A percentile compares a stretch with the other conserved stretches of the same genome.
Conservation (phyloP, 768 basidiomycete species). For the Phylloporus sp. region DNA sequence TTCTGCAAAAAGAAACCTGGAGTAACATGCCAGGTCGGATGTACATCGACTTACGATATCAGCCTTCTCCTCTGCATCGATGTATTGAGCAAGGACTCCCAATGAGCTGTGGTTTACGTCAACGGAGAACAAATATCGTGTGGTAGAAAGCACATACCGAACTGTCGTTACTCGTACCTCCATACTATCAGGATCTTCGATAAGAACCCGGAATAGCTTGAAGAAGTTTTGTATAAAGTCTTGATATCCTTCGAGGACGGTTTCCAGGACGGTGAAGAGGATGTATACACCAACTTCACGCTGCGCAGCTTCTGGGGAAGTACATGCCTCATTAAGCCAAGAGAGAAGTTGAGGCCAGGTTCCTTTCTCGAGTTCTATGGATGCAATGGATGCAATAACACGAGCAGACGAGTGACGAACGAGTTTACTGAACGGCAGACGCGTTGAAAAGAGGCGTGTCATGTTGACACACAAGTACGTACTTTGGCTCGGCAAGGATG, state of each 20-base stretch:
- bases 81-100: conserved; percentile 90
- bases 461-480: conserved; percentile 23
- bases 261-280: conserved; percentile 87
- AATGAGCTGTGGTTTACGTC: conserved; percentile 52
- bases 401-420: conserved; percentile 93
- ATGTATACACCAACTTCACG: conserved; percentile 93
- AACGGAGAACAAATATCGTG: not conserved
- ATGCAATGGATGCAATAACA: conserved; percentile 88
- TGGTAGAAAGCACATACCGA: conserved; percentile 40
- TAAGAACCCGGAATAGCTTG: conserved; percentile 67
- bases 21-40: not conserved
- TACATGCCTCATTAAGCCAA: conserved; percentile 77
- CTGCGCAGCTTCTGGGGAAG: conserved; percentile 62
- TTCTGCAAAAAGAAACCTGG: conserved; percentile 44
- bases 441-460: not conserved
- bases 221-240: conserved; percentile 71
- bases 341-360: conserved; percentile 87
- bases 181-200: conserved; percentile 79
- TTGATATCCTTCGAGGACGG: conserved; percentile 86
- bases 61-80: conserved; percentile 80
- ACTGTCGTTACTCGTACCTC: conserved; percentile 91
- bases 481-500: conserved; percentile 78
- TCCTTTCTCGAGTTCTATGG: conserved; percentile 74
- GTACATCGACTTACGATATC: conserved; percentile 64
- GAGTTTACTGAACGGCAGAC: conserved; percentile 55